Percentiles rank a stretch among this genome's conserved stretches.
phyloP scores from a whole-genome alignment of 1,139 yeast genomes.

The Hyphopichia buzzinii region DNA sequence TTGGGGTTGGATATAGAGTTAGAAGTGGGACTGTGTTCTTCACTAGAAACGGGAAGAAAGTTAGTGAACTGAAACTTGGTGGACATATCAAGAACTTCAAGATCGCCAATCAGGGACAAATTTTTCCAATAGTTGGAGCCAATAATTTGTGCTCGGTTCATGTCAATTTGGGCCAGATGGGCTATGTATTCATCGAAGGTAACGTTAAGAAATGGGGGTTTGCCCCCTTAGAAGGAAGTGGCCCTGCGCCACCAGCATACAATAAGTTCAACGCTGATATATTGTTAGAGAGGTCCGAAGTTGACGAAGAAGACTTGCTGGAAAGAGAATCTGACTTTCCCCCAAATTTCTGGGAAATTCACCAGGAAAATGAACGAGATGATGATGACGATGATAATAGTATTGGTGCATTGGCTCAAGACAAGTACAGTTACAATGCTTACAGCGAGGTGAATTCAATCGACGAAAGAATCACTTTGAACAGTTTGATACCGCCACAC shows the following conservation, averaged over 20 bases:
- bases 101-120: slow-evolving; percentile 36
- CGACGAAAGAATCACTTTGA: slow-evolving; percentile 43
- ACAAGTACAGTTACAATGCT: slow-evolving; percentile 43
- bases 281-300: slow-evolving; percentile 52
- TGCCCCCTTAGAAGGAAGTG: slow-evolving; percentile 58
- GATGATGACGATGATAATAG: slow-evolving; percentile 14
- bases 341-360: slow-evolving; percentile 52
- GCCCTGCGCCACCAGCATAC: slow-evolving; percentile 65
- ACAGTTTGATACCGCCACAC: slow-evolving; percentile 32
- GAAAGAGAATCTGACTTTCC: slow-evolving; percentile 53
- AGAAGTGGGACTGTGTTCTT: slow-evolving; percentile 63
- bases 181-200: slow-evolving; percentile 58
- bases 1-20: slow-evolving; percentile 65
- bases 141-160: slow-evolving; percentile 52
- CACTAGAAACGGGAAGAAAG: slow-evolving; percentile 67
- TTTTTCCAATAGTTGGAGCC: slow-evolving; percentile 55
- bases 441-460: slow-evolving; percentile 32
- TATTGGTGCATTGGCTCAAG: slow-evolving; percentile 10
- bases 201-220: slow-evolving; percentile 67
- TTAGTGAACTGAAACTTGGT: slow-evolving; percentile 64
- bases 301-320: slow-evolving; percentile 48
- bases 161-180: slow-evolving; percentile 57
- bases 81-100: slow-evolving; percentile 59
- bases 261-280: slow-evolving; percentile 55
- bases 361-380: slow-evolving; percentile 12